Base-by-base conservation (phyloP, 148 eudicot genomes). In the Nepenthes gracilis region DNA sequence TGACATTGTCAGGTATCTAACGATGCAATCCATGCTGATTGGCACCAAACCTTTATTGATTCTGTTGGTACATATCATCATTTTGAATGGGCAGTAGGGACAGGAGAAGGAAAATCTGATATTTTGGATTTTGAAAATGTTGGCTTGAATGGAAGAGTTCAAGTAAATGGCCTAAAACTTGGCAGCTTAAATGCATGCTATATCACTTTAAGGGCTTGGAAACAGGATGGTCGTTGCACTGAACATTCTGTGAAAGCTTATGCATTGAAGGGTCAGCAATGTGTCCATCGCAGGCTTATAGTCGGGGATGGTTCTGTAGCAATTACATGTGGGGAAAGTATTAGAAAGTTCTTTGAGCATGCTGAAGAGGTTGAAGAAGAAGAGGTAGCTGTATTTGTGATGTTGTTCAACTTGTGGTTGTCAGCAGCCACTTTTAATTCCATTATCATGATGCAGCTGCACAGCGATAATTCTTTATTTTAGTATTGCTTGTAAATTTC, bases 281-380 rank as follows among this genome's bases (percentile, higher is more conserved):
- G 98, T 73, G 96, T 93, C 43, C 98, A 93, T 64, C 73, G 91
- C 79, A 84, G 95, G 79, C 96, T 93, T 67, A 76, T 81, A 65
- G 96, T 93, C 61, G 96, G 98, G 72, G 98, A 88, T 81, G 98
- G 98, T 63, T 82, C 72, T 76, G 91, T 93, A 49, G 74, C 89
- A 2, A 88, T 88, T 58, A 68, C 82, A 36, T 80, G 77, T 66
- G 96, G 95, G 62, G 89, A 88, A 79, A 86, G 80, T 70, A 93
- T 93, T 53, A 71, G 80, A 64, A 82, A 88, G 64, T 93, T 93
- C 74, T 93, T 93, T 75, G 98, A 93, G 78, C 98, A 88, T 62
- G 98, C 98, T 40, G 98, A 93, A 76, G 96, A 93, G 76, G 91
- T 87, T 62, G 98, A 93, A 67, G 98, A 93, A 84, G 98, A 93